Evolutionary conservation across 2,329 filamentous ascomycete genomes (phyloP), one percentile per base, ranked within the genome.

Genomic region (Anthostomella pinea): DNA sequence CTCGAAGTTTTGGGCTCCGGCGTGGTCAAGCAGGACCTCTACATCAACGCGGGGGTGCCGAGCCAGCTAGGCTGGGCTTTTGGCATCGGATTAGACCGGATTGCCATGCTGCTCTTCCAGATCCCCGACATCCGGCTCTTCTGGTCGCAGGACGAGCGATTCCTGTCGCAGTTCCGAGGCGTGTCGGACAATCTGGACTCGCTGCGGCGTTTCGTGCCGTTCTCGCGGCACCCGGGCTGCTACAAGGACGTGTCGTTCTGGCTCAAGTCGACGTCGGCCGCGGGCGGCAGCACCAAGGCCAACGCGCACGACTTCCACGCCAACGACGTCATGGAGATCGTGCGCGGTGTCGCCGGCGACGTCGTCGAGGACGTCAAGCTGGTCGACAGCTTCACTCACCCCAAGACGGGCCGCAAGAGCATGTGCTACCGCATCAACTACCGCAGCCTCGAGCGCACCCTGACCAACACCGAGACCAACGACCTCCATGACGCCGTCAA

Each of bases 91-190:
- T 76, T 98, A 18, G 93, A 98, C 64, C 81, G 93, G 43, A 91
- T 98, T 46, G 91, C 93, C 43, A 98, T 98, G 93, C 77, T 98
- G 22, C 78, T 98, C 16, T 98, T 96, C 70, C 84, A 87, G 41
- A 95, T 98, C 41, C 88, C 90, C 0, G 93, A 98, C 58, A 98
- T 98, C 51, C 83, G 93, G 9, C 79, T 97, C 4, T 97, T 98
- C 69, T 98, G 93, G 93, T 94, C 87, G 20, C 70, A 73, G 36
- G 93, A 98, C 60, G 58, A 74, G 52, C 79, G 93, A 7, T 98
- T 98, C 66, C 67, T 95, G n/a, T 71, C 69, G 8, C 93, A 98
- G 63, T 98, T 98, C 64, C 69, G 67, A 15, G 78, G 79, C 24
- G 70, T 82, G 3, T 76, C 74, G 3, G 70, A 70, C 31, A 54